phyloP scores from a whole-genome alignment of 2,329 filamentous ascomycete species.

The Chaetomium strumarium region DNA sequence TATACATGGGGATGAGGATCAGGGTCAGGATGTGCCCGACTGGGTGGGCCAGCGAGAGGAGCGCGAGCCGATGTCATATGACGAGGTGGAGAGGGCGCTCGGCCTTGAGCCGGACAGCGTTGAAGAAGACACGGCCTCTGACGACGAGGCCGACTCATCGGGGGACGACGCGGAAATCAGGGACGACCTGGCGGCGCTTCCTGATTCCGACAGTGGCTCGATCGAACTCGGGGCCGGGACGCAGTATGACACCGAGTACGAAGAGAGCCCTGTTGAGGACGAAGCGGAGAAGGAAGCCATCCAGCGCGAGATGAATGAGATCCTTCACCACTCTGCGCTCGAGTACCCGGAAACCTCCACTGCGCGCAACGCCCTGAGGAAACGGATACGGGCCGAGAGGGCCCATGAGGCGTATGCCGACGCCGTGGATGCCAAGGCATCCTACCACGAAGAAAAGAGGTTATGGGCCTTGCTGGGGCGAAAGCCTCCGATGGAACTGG shows the following conservation, averaged over 20 bases:
- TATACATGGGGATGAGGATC: constrained; percentile 36
- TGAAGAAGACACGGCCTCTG: background rate
- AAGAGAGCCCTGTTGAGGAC: background rate
- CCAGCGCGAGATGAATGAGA: constrained; percentile 37
- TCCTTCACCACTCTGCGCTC: constrained; percentile 37
- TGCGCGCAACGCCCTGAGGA: constrained; percentile 29
- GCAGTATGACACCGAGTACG: background rate
- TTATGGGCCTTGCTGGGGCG: constrained; percentile 42
- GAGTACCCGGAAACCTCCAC: constrained; percentile 37
- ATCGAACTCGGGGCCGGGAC: constrained; percentile 6
- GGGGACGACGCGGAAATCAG: constrained; percentile 4
- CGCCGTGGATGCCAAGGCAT: constrained; percentile 35
- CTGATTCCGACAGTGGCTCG: constrained; percentile 6
- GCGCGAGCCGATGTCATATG: constrained; percentile 34
- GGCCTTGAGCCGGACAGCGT: constrained; percentile 15
- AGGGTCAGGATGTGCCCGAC: constrained; percentile 8
- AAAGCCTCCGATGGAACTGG: constrained; percentile 31
- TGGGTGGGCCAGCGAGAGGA: constrained; percentile 24
- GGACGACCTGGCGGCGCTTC: background rate
- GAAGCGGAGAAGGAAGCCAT: constrained; percentile 24
- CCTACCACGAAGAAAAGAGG: constrained; percentile 37
- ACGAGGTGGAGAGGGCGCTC: constrained; percentile 40
- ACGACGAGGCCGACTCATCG: constrained; percentile 1
- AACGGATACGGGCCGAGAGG: constrained; percentile 37
- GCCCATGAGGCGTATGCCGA: constrained; percentile 42